phyloP scores from a whole-genome alignment of 805 yeast genomes.

The Priceomyces medius region DNA sequence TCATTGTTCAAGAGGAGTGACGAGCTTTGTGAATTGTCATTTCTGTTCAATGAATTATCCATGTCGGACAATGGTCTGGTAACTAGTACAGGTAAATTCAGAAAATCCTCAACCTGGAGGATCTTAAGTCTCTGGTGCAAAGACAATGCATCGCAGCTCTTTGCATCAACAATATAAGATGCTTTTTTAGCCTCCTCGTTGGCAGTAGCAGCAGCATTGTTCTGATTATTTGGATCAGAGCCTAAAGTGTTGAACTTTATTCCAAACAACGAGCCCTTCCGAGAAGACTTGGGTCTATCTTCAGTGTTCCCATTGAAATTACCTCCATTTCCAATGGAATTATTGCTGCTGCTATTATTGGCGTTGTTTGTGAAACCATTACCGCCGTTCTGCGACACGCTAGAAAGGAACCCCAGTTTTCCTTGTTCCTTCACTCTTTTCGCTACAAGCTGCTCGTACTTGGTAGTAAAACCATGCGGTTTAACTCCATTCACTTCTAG shows the following conservation, averaged over 20 bases:
- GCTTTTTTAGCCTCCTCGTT: slow-evolving; percentile 8
- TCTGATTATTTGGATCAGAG: slow-evolving; percentile 4
- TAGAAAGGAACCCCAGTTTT: slow-evolving; percentile 9
- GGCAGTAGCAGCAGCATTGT: not conserved
- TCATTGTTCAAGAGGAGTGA: slow-evolving; percentile 30
- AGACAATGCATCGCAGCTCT: slow-evolving; percentile 31
- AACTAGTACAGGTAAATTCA: slow-evolving; percentile 31
- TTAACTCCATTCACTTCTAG: slow-evolving; percentile 28
- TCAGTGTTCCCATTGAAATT: slow-evolving; percentile 7
- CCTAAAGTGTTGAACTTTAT: slow-evolving; percentile 31
- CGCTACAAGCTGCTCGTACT: slow-evolving; percentile 40
- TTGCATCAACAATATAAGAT: slow-evolving; percentile 24
- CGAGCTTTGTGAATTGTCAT: slow-evolving; percentile 34
- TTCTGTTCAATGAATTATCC: slow-evolving; percentile 13
- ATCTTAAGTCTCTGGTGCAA: slow-evolving; percentile 34
- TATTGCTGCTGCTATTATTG: slow-evolving; percentile 1
- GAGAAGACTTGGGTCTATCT: slow-evolving; percentile 23
- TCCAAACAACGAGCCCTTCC: slow-evolving; percentile 41
- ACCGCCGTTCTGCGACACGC: not conserved
- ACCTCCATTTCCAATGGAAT: not conserved
- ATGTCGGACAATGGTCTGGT: slow-evolving; percentile 31
- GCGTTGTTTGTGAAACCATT: slow-evolving; percentile 1
- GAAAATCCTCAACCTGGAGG: slow-evolving; percentile 28
- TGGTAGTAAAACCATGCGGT: slow-evolving; percentile 36
- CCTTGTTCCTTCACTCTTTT: slow-evolving; percentile 33